Base-by-base conservation (phyloP, 2,329 filamentous ascomycete genomes). In the Calonectria multiphialidica region DNA sequence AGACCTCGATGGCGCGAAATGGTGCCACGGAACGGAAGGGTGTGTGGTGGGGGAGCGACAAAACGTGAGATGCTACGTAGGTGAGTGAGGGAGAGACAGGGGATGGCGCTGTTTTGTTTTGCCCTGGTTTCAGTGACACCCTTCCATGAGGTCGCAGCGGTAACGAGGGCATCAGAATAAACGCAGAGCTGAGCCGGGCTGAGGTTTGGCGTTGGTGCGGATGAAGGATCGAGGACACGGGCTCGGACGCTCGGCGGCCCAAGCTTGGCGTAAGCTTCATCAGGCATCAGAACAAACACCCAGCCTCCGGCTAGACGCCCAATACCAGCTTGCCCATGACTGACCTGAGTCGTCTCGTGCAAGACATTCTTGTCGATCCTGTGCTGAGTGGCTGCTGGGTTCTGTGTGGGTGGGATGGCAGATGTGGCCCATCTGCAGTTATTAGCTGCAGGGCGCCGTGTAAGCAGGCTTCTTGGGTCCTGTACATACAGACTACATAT, bases 101-200 rank as follows among this genome's bases (percentile, higher is more conserved):
- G 62, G 50, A 65, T 33, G 23, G 67, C 16, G 53, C 45, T 61
- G 62, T 70, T 70, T 66, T 65, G 68, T 65, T 70, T 70, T 65
- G 68, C 49, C 49, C 49, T 44, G 61, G 68, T 65, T 70, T 70
- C 68, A 70, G 68, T 57, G 50, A 44, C 49, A 40, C 35, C 59
- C 61, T 59, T 44, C 50, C 63, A 42, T 55, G 47, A 50, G 47
- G 62, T 57, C 2, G 53, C 21, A 23, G 53, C 23, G 42, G 42
- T 13, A 47, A 23, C 44, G 37, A 33, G n/a, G 21, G 45, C 47
- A 47, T 44, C 42, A 64, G 5, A 53, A 70, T 49, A 64, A 65
- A 64, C 68, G 50, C 68, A 57, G 67, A 70, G 68, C 68, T 70
- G 50, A 70, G 67, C 49, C 57, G 61, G 61, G 57, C 45, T 33